Conservation (phyloP, 192 early-diverging fungal species). For the Rhizoclosmatium globosum region DNA sequence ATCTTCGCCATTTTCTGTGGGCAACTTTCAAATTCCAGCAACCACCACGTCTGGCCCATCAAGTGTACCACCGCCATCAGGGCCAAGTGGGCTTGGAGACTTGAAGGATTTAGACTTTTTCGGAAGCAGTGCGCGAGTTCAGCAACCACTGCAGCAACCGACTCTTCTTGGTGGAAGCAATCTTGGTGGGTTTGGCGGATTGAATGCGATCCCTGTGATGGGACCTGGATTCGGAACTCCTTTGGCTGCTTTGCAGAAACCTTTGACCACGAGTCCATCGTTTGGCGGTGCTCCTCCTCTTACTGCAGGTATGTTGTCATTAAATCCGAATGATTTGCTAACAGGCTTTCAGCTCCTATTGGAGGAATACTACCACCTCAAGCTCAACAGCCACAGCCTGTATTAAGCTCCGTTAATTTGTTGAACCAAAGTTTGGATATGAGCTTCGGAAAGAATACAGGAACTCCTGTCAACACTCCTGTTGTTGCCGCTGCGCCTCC, state of each 20-base stretch:
- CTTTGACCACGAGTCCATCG: background rate
- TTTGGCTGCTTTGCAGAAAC: background rate
- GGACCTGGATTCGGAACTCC: background rate
- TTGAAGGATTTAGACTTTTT: slow-evolving; percentile 49
- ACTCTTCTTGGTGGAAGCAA: background rate
- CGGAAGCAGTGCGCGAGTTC: background rate
- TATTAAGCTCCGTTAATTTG: slow-evolving; percentile 19
- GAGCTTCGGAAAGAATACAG: background rate
- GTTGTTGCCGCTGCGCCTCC: background rate
- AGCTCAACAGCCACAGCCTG: background rate
- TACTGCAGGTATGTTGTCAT: background rate
- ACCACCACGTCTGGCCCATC: background rate
- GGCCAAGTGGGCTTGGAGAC: slow-evolving; percentile 37
- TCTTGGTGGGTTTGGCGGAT: background rate
- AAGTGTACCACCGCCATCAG: slow-evolving; percentile 11
- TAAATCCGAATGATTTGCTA: background rate
- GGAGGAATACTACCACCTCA: background rate
- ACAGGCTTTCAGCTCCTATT: background rate
- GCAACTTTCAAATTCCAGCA: slow-evolving; percentile 10
- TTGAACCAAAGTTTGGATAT: slow-evolving; percentile 25
- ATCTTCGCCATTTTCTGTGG: slow-evolving; percentile 16
- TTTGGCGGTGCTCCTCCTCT: background rate
- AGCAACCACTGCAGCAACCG: background rate
- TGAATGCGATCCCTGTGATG: background rate
- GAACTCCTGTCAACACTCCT: background rate